Evolutionary conservation across 2,329 filamentous ascomycete genomes (phyloP), one percentile per base, ranked within the genome.

Genomic region (Myotisia sp.): DNA sequence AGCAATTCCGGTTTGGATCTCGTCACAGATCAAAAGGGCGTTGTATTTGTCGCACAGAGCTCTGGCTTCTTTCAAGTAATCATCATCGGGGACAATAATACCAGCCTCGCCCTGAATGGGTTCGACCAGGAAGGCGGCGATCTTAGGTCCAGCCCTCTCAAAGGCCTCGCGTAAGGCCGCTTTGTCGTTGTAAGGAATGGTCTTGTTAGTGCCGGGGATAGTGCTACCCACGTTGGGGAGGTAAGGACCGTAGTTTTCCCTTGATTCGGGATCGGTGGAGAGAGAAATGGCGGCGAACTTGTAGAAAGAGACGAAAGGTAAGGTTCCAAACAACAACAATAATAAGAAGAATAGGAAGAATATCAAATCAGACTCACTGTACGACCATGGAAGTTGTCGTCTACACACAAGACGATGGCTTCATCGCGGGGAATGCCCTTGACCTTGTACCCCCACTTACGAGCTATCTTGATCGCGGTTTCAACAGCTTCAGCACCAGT

Each of bases 51-150:
- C 84, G 67, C 90, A 98, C 16, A 95, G 76, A 16, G 71, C 79
- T 37, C 84, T 73, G 29, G 86, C 82, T 51, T 78, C 74, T 46
- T 67, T 60, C 21, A 98, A 73, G 62, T 98, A 98, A 59, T 78
- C 77, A 33, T 87, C 82, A 45, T 87, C 81, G 4, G 90, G 90
- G 6, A 95, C 90, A 8, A 95, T 82, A 30, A 98, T 92, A 42
- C 90, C 90, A 1, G 90, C 90, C 64, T 95, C 90, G 40, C 90
- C 90, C 64, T 98, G 87, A 44, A 95, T 95, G 21, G 87, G 87
- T 66, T 95, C 87, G 19, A 94, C 79, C 36, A 95, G 75, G 66
- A 95, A 92, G 8, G 84, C 87, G 29, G 87, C 87, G 14, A 85
- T 85, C 51, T 87, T 77, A 52, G 77, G 71, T 38, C 87, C 86